Evolutionary conservation across 2,329 filamentous ascomycete genomes (phyloP).

Genomic region (Talaromyces verruculosus): DNA sequence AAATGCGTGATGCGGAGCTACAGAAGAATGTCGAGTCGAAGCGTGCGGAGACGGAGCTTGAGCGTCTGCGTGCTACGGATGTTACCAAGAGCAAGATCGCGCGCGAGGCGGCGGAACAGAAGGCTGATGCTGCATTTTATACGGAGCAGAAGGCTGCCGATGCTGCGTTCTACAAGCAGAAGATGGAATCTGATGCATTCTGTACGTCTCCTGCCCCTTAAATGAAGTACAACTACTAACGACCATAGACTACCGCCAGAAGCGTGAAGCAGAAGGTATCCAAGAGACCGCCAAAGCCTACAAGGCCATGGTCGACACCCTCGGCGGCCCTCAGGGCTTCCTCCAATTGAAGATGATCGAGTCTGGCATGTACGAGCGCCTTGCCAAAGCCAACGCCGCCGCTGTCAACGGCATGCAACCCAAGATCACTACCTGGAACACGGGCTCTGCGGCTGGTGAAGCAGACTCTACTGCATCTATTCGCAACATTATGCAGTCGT

Average conservation of each 20-base stretch:
- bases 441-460: constrained; percentile 47
- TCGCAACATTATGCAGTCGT: constrained; percentile 78
- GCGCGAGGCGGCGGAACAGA: constrained; percentile 44
- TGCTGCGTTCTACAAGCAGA: constrained; percentile 44
- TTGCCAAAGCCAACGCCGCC: constrained; percentile 74
- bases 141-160: constrained; percentile 56
- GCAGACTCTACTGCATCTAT: constrained; percentile 64
- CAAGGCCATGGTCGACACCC: constrained; percentile 65
- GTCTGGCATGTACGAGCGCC: constrained; percentile 72
- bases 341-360: constrained; percentile 87
- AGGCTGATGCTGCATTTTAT: constrained; percentile 53
- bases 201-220: constrained; percentile 26
- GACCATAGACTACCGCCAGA: constrained; percentile 47
- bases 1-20: constrained; percentile 75
- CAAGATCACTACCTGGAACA: constrained; percentile 92
- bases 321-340: constrained; percentile 75
- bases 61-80: constrained; percentile 72
- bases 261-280: constrained; percentile 76
- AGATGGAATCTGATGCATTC: constrained; percentile 42
- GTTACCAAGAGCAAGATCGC: constrained; percentile 70
- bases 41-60: constrained; percentile 75
- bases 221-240: background rate
- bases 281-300: constrained; percentile 80
- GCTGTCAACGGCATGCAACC: constrained; percentile 76
- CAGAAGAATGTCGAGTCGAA: constrained; percentile 75